These are phyloP conservation scores for Globisporangium barbulae DNA, from an alignment of 352 stramenopile species.

Conservation along the genomic window DNA sequence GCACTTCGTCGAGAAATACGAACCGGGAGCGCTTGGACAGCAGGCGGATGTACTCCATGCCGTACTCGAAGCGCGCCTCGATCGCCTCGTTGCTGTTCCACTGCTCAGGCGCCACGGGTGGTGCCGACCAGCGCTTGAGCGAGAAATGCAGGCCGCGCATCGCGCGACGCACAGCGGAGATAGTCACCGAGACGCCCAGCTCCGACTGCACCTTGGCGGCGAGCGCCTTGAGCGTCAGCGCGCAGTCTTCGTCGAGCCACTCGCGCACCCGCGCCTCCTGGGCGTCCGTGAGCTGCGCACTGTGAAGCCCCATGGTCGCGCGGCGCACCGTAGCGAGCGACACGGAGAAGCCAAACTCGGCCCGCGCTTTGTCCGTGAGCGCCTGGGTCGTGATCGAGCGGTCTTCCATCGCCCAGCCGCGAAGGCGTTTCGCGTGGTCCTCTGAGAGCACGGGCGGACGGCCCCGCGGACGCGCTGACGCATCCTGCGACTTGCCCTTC, in stretches of 20 bases:
- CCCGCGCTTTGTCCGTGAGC: background rate
- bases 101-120: background rate
- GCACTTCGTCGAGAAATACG: background rate
- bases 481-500: background rate
- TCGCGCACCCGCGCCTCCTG: slow-evolving; percentile 1
- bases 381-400: background rate
- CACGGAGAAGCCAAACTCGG: background rate
- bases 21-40: background rate
- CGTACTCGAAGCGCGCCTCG: background rate
- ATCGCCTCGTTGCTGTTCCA: background rate
- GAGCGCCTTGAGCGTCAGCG: background rate
- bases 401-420: background rate
- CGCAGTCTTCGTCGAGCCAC: slow-evolving; percentile 3
- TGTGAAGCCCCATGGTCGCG: background rate
- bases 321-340: background rate
- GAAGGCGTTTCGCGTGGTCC: background rate
- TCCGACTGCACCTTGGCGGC: background rate
- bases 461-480: background rate
- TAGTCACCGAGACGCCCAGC: background rate
- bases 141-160: slow-evolving; percentile 5
- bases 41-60: slow-evolving; percentile 3
- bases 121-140: background rate
- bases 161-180: background rate
- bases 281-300: background rate
- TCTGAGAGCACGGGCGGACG: slow-evolving; percentile 1